Conservation (phyloP, 2,329 filamentous ascomycete genomes). For the Beauveria sp. region DNA sequence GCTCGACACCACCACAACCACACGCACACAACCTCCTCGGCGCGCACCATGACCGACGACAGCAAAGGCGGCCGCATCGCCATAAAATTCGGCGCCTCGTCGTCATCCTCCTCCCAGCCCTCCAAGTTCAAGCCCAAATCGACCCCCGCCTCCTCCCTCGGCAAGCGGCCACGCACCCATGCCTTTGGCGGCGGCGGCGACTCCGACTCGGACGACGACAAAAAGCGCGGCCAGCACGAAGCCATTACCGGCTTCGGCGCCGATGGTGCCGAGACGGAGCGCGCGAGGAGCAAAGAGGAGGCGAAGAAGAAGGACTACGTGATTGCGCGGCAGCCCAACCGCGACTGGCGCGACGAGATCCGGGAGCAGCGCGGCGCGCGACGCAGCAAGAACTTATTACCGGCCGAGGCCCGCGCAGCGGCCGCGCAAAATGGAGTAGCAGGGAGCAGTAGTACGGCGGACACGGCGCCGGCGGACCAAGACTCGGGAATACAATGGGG, state of each 20-base stretch:
- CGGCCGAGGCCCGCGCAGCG: conserved; percentile 33
- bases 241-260: conserved; percentile 42
- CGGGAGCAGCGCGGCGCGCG: conserved; percentile 28
- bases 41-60: conserved; percentile 29
- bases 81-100: conserved; percentile 36
- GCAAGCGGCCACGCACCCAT: conserved; percentile 38
- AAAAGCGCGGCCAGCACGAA: conserved; percentile 30
- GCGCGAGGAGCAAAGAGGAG: conserved; percentile 21
- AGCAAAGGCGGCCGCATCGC: conserved; percentile 34
- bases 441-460: conserved; percentile 6
- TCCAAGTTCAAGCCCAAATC: conserved; percentile 18
- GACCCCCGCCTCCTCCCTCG: conserved; percentile 34
- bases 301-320: conserved; percentile 36
- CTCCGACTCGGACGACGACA: conserved; percentile 32
- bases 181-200: conserved; percentile 35
- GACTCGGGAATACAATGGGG: conserved; percentile 51
- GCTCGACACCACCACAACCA: conserved; percentile 2
- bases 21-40: background rate
- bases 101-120: conserved; percentile 23
- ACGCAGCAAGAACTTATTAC: conserved; percentile 47
- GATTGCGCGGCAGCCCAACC: conserved; percentile 51
- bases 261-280: conserved; percentile 35
- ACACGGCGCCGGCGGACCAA: conserved; percentile 35
- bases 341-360: conserved; percentile 53
- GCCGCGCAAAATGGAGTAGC: background rate